Conservation (phyloP, 306 rosid genomes). For the Cicer cuneatum region DNA sequence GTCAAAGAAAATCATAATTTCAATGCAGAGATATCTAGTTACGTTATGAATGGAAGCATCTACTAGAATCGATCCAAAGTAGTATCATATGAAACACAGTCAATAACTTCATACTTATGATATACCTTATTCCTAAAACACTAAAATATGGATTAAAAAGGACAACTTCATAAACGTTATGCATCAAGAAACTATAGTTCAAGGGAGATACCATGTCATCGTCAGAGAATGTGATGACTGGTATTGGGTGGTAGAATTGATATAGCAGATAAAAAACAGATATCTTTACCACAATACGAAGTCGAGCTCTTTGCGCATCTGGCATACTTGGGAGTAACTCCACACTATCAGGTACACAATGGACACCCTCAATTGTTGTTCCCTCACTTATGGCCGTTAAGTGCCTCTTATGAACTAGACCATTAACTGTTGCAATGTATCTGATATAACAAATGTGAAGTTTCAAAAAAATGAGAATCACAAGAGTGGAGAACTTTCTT, state of each 20-base stretch:
- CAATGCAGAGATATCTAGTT: not conserved
- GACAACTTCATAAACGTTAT: slow-evolving; percentile 33
- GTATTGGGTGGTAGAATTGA: slow-evolving; percentile 31
- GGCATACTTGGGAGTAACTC: slow-evolving; percentile 79
- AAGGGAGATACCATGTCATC: slow-evolving; percentile 22
- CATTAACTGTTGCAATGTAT: slow-evolving; percentile 85
- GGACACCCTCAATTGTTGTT: slow-evolving; percentile 75
- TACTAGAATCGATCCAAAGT: slow-evolving; percentile 21
- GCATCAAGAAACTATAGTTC: slow-evolving; percentile 6
- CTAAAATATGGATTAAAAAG: slow-evolving; percentile 3
- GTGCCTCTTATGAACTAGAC: slow-evolving; percentile 74
- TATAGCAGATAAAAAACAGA: slow-evolving; percentile 33
- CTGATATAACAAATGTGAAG: slow-evolving; percentile 54
- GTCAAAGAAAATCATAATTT: slow-evolving; percentile 9
- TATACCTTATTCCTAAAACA: slow-evolving; percentile 14
- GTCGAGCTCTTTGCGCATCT: slow-evolving; percentile 70
- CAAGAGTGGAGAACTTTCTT: slow-evolving; percentile 27
- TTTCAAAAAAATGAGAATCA: slow-evolving; percentile 36
- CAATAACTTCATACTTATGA: slow-evolving; percentile 6
- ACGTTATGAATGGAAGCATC: not conserved
- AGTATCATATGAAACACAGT: slow-evolving; percentile 29
- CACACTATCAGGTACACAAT: slow-evolving; percentile 79
- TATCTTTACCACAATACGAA: slow-evolving; percentile 79
- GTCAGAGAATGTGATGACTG: slow-evolving; percentile 1
- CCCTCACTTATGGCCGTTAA: slow-evolving; percentile 77